A percentile compares a stretch with the other conserved stretches of the same genome.
Evolutionary conservation across 805 yeast genomes (phyloP).

Genomic region (Yarrowia sp.): DNA sequence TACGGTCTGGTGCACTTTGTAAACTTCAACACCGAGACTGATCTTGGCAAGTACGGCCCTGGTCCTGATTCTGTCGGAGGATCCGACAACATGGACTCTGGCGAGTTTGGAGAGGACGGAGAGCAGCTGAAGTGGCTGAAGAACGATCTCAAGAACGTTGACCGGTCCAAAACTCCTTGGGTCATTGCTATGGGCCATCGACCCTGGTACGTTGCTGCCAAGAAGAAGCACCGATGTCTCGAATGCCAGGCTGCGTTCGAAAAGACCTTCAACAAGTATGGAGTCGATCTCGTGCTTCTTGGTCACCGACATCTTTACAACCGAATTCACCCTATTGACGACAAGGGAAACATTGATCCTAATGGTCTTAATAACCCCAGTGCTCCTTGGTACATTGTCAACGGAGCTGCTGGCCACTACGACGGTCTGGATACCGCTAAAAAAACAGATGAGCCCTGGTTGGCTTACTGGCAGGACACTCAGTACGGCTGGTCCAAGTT

Average conservation of each 20-base stretch:
- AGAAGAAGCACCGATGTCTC: slow-evolving; percentile 40
- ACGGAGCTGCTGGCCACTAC: slow-evolving; percentile 49
- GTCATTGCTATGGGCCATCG: slow-evolving; percentile 47
- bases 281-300: slow-evolving; percentile 45
- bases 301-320: slow-evolving; percentile 47
- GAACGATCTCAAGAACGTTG: slow-evolving; percentile 46
- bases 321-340: slow-evolving; percentile 44
- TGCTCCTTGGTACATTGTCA: slow-evolving; percentile 48
- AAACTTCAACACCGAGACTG: slow-evolving; percentile 48
- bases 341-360: slow-evolving; percentile 45
- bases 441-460: slow-evolving; percentile 31
- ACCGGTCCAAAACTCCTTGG: slow-evolving; percentile 48
- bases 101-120: slow-evolving; percentile 41
- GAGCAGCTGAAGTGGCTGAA: slow-evolving; percentile 48
- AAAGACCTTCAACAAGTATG: slow-evolving; percentile 41
- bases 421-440: slow-evolving; percentile 46
- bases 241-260: slow-evolving; percentile 46
- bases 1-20: slow-evolving; percentile 49
- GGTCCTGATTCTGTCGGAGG: slow-evolving; percentile 41
- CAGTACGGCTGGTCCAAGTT: slow-evolving; percentile 47
- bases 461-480: slow-evolving; percentile 38
- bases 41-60: slow-evolving; percentile 44
- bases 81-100: slow-evolving; percentile 28
- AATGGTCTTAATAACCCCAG: slow-evolving; percentile 47
- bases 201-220: slow-evolving; percentile 48